These are phyloP conservation scores for Aureobasidium sp. DNA, from an alignment of 2,329 filamentous ascomycete species.

Conservation along the genomic window DNA sequence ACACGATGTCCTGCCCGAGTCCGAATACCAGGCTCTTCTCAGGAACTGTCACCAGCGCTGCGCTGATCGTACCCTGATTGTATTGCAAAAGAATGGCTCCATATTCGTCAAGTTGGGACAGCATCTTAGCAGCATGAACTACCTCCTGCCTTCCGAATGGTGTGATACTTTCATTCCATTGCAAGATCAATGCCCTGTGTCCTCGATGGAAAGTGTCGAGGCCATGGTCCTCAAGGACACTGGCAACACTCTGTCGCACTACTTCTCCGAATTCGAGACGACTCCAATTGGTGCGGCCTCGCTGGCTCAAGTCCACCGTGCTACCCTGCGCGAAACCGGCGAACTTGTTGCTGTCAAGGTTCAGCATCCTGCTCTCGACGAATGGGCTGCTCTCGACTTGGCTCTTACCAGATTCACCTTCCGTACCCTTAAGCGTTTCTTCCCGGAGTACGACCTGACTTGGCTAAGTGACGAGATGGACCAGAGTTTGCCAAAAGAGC, in stretches of 20 bases:
- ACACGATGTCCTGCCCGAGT: conserved; percentile 53
- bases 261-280: conserved; percentile 76
- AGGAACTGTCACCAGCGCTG: conserved; percentile 87
- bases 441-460: conserved; percentile 94
- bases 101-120: conserved; percentile 98
- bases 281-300: conserved; percentile 86
- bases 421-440: conserved; percentile 79
- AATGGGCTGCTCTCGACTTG: conserved; percentile 85
- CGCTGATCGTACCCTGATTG: conserved; percentile 74
- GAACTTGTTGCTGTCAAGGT: conserved; percentile 93
- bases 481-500: conserved; percentile 75
- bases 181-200: conserved; percentile 92
- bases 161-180: conserved; percentile 91
- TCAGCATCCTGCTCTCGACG: conserved; percentile 80
- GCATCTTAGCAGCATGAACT: conserved; percentile 93
- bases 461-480: conserved; percentile 96
- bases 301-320: conserved; percentile 87
- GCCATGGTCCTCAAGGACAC: conserved; percentile 82
- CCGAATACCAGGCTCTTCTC: conserved; percentile 56
- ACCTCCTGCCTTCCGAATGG: conserved; percentile 85
- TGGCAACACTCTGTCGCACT: conserved; percentile 65
- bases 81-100: conserved; percentile 90
- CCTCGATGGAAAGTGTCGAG: conserved; percentile 76
- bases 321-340: conserved; percentile 70
- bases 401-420: conserved; percentile 84